A percentile compares a stretch with the other conserved stretches of the same genome.
These are phyloP conservation scores for Pseudopyricularia javanii DNA, from an alignment of 2,329 filamentous ascomycete genomes.

Conservation along the genomic window DNA sequence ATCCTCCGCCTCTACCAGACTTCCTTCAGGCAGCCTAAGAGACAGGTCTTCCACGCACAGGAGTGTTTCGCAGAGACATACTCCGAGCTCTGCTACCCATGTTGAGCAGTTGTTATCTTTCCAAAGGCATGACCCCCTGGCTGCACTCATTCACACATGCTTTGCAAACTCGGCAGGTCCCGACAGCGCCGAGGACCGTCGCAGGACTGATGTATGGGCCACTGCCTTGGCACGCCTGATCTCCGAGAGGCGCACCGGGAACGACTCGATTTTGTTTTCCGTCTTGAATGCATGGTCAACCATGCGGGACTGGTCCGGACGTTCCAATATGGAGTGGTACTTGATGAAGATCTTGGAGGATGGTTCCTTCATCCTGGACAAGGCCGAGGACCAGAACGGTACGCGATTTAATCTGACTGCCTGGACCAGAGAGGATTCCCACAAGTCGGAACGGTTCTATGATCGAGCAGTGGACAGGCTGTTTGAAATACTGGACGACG, in stretches of 20 bases:
- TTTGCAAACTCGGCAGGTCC: conserved; percentile 79
- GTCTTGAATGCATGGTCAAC: conserved; percentile 80
- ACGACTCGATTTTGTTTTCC: conserved; percentile 70
- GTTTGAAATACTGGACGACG: conserved; percentile 77
- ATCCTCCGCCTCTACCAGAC: conserved; percentile 23
- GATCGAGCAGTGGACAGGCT: conserved; percentile 67
- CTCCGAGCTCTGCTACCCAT: conserved; percentile 36
- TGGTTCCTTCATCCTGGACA: conserved; percentile 80
- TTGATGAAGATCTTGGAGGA: conserved; percentile 91
- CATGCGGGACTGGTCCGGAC: conserved; percentile 82
- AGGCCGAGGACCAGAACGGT: conserved; percentile 66
- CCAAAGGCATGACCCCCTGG: conserved; percentile 76
- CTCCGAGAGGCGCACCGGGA: conserved; percentile 60
- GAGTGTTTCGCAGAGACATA: conserved; percentile 15
- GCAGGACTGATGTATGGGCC: conserved; percentile 79
- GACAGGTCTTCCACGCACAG: conserved; percentile 13
- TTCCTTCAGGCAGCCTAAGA: conserved; percentile 14
- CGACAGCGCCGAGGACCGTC: conserved; percentile 67
- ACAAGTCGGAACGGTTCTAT: conserved; percentile 81
- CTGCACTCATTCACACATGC: conserved; percentile 74
- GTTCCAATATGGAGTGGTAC: conserved; percentile 82
- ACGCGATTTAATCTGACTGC: conserved; percentile 59
- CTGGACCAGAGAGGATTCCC: conserved; percentile 67
- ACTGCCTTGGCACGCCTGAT: conserved; percentile 76
- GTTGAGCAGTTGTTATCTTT: conserved; percentile 81